Conservation (phyloP, 2,329 filamentous ascomycete species). For the Xylaria sp. region DNA sequence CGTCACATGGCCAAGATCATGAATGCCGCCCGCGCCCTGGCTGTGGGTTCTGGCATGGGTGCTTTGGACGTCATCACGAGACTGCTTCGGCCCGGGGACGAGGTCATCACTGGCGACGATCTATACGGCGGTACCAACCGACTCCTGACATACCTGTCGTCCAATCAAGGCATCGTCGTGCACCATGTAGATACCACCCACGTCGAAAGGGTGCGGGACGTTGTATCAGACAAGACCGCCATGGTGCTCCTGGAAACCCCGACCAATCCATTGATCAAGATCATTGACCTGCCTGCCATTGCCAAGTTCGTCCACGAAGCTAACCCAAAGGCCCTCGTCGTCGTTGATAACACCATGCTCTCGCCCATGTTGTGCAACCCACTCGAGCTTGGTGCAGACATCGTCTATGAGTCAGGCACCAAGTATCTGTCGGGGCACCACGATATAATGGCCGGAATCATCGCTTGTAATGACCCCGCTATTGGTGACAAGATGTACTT, state of each 20-base stretch:
- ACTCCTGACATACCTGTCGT: conserved; percentile 89
- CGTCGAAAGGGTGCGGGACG: conserved; percentile 73
- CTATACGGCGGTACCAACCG: conserved; percentile 96
- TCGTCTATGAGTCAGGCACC: conserved; percentile 97
- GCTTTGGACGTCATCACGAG: conserved; percentile 96
- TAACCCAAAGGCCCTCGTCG: conserved; percentile 82
- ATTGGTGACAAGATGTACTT: conserved; percentile 94
- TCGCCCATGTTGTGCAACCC: conserved; percentile 95
- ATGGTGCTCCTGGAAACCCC: conserved; percentile 98
- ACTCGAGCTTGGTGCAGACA: conserved; percentile 91
- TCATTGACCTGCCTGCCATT: conserved; percentile 89
- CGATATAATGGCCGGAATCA: conserved; percentile 98
- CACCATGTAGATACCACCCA: conserved; percentile 96
- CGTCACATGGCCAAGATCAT: conserved; percentile 98
- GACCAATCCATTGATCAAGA: conserved; percentile 98
- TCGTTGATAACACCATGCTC: conserved; percentile 99
- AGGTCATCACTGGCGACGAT: conserved; percentile 97
- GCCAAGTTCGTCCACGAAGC: conserved; percentile 78
- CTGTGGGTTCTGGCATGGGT: conserved; percentile 97
- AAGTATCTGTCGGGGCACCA: conserved; percentile 98
- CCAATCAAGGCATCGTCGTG: conserved; percentile 90
- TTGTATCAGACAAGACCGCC: conserved; percentile 82
- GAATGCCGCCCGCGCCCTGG: conserved; percentile 89
- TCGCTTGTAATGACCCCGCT: conserved; percentile 85
- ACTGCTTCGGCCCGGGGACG: conserved; percentile 88